Base-by-base conservation (phyloP, 164 flowering plant genomes). In the Magnolia changhungtana region DNA sequence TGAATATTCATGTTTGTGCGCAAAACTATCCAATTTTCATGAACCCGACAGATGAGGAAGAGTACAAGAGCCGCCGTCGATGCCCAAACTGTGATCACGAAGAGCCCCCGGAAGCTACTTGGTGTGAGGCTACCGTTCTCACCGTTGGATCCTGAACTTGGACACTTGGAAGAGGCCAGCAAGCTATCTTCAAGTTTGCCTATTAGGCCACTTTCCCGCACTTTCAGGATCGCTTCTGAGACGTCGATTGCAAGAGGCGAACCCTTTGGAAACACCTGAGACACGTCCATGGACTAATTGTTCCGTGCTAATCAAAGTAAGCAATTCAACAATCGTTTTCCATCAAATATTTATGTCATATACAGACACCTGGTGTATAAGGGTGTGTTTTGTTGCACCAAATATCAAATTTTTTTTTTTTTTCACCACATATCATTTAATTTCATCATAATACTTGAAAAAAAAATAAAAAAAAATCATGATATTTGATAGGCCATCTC, bases 191-290 rank as follows among this genome's bases (percentile, higher is more conserved):
- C 45, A 19, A 75, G 29, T 50, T 65, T 16, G 14, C 20, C 18
- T 63, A 75, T 66, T 50, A 24, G 7, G 10, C 51, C 63, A 5
- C 50, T 66, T 51, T 75, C 50, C n/a, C 14, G 31, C 63, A 67
- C 63, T n/a, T 24, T 21, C 4, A 75, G 61, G 23, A 67, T 75
- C 7, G 71, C 61, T 51, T 52, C 51, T 7, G 77, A 68, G 13
- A 67, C 50, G 19, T 75, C 77, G 23, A 31, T 19, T 37, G 55
- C 77, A 37, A 75, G 58, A 18, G 50, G 72, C 18, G 66, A 75
- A 13, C 81, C 81, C 51, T 72, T 75, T 31, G 78, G 81, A 58
- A 79, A 78, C 29, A 68, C 80, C 80, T 78, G 61, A 76, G n/a
- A 14, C 55, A n/a, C 20, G 49, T 50, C 3, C 45, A 37, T 37